Base-by-base conservation (phyloP, 1,284 basidiomycete species). In the Boletus austroedulis region DNA sequence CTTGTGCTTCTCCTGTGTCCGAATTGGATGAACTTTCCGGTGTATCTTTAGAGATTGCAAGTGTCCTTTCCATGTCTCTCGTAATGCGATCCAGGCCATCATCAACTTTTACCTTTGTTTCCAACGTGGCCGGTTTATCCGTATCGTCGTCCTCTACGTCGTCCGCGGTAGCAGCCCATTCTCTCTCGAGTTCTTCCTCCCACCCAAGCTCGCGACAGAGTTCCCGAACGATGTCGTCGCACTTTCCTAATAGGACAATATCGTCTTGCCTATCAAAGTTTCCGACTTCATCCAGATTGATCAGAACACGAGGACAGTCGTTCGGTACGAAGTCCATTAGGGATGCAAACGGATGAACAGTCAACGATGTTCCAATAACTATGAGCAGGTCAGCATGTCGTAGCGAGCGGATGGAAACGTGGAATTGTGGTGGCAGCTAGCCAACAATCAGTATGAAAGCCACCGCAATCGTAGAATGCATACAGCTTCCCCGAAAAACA, bases 401-500 rank as follows among this genome's bases (percentile, higher is more conserved):
- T 41, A 91, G 73, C 24, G 75, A 72, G 6, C 76, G 75, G 7
- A 85, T 73, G 12, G 80, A 78, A 15, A 59, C 47, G 57, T 80
- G 76, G 70, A 91, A 92, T 31, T 73, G 72, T 1, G 73, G 66
- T 0, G 89, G 88, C 8, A 90, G 80, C 87, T 88, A 61, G 15
- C 55, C 21, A 21, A 28, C 17, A 41, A 40, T 68, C 32, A 65
- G 45, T 26, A 26, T n/a, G 3, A 29, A 34, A 48, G 38, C 10
- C n/a, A 19, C 48, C 12, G 21, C 15, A 12, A 21, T 43, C 19
- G 10, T 43, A 50, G 11, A 19, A 48, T 34, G 75, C 84, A 32
- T 67, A 89, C 89, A 45, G 78, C 66, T 75, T 96, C 94, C 49
- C 94, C 94, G 68, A 96, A 96, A 76, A 97, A 95, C n/a, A 95